phyloP scores from a whole-genome alignment of 805 yeast species.

The Kuraishia borneana region DNA sequence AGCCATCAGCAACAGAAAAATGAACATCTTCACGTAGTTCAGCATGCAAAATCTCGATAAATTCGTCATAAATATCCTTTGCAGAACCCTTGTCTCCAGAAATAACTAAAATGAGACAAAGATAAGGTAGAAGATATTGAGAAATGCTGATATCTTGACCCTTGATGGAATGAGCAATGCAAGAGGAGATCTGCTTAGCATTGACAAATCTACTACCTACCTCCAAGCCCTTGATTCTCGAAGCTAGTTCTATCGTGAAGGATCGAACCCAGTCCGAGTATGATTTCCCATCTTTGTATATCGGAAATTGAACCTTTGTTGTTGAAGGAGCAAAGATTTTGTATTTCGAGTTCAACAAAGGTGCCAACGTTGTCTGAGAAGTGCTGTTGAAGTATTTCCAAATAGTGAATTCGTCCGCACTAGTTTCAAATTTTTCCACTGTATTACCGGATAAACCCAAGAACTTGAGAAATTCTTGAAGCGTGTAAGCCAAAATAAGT shows the following conservation, averaged over 20 bases:
- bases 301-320: slow-evolving; percentile 49
- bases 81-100: slow-evolving; percentile 24
- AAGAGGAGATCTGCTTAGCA: slow-evolving; percentile 12
- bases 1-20: slow-evolving; percentile 41
- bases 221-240: slow-evolving; percentile 19
- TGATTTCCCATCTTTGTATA: slow-evolving; percentile 41
- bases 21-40: slow-evolving; percentile 47
- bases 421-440: slow-evolving; percentile 7
- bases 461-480: slow-evolving; percentile 73
- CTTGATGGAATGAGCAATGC: slow-evolving; percentile 22
- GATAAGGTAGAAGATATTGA: slow-evolving; percentile 67
- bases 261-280: slow-evolving; percentile 65
- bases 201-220: slow-evolving; percentile 12
- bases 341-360: slow-evolving; percentile 66
- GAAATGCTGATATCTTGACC: slow-evolving; percentile 64
- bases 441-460: slow-evolving; percentile 31
- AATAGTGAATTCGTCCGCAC: slow-evolving; percentile 18
- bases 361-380: slow-evolving; percentile 63
- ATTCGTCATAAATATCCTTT: slow-evolving; percentile 26
- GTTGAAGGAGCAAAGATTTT: slow-evolving; percentile 37
- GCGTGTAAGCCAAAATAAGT: slow-evolving; percentile 71
- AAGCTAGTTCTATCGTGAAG: slow-evolving; percentile 57
- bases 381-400: slow-evolving; percentile 59
- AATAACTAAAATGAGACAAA: slow-evolving; percentile 46
- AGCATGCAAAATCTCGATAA: slow-evolving; percentile 1